These are phyloP conservation scores for Usnea hakonensis DNA, from an alignment of 495 filamentous ascomycete species.

Conservation along the genomic window DNA sequence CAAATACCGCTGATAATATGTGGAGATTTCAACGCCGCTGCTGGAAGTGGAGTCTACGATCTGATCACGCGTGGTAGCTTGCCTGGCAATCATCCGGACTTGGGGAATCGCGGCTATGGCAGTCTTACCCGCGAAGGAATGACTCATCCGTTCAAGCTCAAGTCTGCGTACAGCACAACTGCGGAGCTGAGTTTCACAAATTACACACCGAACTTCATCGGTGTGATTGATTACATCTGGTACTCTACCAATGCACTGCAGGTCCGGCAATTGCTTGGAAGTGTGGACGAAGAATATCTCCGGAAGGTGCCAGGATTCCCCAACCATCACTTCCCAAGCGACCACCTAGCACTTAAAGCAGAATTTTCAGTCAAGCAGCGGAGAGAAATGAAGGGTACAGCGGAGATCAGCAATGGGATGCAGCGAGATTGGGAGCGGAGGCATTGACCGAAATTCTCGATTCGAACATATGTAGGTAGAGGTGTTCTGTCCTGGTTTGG, in stretches of 20 bases:
- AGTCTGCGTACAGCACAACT: slow-evolving; percentile 70
- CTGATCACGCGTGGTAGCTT: slow-evolving; percentile 70
- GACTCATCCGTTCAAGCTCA: slow-evolving; percentile 85
- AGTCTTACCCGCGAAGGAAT: slow-evolving; percentile 88
- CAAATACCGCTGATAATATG: slow-evolving; percentile 89
- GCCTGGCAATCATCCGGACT: slow-evolving; percentile 63
- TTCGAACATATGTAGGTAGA: slow-evolving; percentile 2
- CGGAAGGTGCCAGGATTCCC: slow-evolving; percentile 89
- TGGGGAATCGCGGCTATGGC: slow-evolving; percentile 68
- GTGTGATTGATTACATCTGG: slow-evolving; percentile 95
- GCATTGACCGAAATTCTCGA: slow-evolving; percentile 32
- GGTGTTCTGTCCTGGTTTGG: slow-evolving; percentile 14
- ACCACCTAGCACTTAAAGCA: slow-evolving; percentile 86
- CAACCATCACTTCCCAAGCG: slow-evolving; percentile 94
- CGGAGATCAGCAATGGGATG: slow-evolving; percentile 56
- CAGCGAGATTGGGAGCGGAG: slow-evolving; percentile 37
- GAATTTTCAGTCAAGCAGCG: slow-evolving; percentile 83
- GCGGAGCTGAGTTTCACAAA: slow-evolving; percentile 91
- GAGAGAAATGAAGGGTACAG: slow-evolving; percentile 75
- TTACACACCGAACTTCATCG: slow-evolving; percentile 84
- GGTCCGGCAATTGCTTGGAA: slow-evolving; percentile 77
- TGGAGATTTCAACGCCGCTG: slow-evolving; percentile 89
- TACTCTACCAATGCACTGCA: slow-evolving; percentile 88
- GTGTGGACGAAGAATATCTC: slow-evolving; percentile 86
- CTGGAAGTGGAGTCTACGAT: slow-evolving; percentile 80